Conservation (phyloP, 345 rosid genomes). For the Dipteronia dyeriana region DNA sequence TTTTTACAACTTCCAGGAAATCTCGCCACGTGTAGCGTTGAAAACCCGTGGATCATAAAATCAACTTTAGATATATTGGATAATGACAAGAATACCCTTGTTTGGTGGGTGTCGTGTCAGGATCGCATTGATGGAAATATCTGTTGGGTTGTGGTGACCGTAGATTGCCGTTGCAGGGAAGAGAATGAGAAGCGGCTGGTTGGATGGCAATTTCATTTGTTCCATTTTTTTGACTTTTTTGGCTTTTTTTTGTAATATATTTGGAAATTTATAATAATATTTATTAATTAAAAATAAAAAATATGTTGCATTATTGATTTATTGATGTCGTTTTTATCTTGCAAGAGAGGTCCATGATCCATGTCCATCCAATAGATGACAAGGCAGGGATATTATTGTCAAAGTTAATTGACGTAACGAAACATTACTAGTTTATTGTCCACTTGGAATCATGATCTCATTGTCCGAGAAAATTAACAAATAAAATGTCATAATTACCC, state of each 20-base stretch:
- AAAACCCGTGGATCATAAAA: background rate
- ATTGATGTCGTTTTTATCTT: background rate
- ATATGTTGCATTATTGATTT: background rate
- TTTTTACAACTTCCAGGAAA: background rate
- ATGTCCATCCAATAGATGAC: background rate
- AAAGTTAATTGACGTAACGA: background rate
- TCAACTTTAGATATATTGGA: background rate
- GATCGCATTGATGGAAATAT: background rate
- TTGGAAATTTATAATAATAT: background rate
- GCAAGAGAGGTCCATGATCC: no score
- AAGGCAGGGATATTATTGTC: background rate
- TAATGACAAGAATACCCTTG: background rate
- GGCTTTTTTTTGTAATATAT: no score
- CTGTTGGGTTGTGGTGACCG: background rate
- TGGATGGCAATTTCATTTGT: background rate
- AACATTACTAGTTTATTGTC: background rate
- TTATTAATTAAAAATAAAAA: background rate
- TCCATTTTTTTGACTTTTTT: background rate
- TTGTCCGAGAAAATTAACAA: background rate
- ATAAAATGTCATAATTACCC: background rate
- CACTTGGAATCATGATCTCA: background rate
- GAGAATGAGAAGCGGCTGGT: background rate
- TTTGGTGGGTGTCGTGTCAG: background rate
- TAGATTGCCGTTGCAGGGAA: background rate
- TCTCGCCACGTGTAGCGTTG: background rate